Evolutionary conservation across 2,329 filamentous ascomycete genomes (phyloP).

Genomic region (Colletotrichum chrysophilum): DNA sequence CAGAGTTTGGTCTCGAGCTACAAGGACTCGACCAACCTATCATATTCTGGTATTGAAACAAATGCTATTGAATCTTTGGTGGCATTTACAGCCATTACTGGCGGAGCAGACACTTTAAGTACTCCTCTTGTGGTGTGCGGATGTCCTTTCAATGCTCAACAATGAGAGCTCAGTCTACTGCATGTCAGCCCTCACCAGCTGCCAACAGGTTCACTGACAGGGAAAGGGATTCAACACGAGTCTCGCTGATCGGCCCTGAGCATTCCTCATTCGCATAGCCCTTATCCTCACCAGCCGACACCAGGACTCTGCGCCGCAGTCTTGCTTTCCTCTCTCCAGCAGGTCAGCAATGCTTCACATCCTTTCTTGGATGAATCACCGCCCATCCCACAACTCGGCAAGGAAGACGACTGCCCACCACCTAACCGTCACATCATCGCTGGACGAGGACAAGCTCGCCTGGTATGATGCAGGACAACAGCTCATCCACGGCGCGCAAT

Average conservation of each 20-base stretch:
- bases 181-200: not conserved
- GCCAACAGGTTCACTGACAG: not conserved
- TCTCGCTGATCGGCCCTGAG: not conserved
- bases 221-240: no score
- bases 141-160: not conserved
- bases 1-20: not conserved
- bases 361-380: no score
- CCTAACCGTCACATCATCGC: rapidly evolving
- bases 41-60: not conserved
- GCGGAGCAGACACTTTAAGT: no score
- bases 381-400: no score
- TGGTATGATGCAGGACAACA: no score
- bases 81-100: not conserved
- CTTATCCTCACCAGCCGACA: no score
- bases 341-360: no score
- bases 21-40: not conserved
- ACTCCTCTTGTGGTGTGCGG: not conserved
- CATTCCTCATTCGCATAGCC: not conserved
- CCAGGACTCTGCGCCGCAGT: no score
- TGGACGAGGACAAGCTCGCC: no score
- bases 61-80: rapidly evolving
- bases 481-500: no score
- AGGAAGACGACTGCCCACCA: no score
- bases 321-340: no score
- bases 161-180: not conserved